phyloP scores from a whole-genome alignment of 495 filamentous ascomycete genomes.

The Hypoxylon rickii region DNA sequence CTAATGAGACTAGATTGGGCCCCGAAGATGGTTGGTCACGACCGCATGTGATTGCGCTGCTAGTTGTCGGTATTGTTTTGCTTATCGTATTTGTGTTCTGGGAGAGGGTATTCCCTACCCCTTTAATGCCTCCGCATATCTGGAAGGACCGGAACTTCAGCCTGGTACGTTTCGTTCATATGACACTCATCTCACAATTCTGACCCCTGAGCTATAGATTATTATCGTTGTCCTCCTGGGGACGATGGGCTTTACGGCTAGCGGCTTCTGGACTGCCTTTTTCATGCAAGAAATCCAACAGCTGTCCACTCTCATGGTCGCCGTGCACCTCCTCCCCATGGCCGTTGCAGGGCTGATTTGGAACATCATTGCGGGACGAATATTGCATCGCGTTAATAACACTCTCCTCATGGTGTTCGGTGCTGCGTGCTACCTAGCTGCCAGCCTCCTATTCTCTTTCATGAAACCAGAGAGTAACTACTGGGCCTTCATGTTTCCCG shows the following conservation, averaged over 20 bases:
- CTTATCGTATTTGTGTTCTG: conserved; percentile 63
- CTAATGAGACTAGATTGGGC: conserved; percentile 40
- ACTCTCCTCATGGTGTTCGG: conserved; percentile 55
- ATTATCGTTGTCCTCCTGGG: conserved; percentile 56
- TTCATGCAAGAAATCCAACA: conserved; percentile 60
- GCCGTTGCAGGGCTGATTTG: conserved; percentile 57
- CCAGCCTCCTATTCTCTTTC: conserved; percentile 50
- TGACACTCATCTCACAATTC: neutral
- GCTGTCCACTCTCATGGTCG: conserved; percentile 55
- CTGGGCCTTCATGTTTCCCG: conserved; percentile 63
- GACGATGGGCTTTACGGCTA: conserved; percentile 55
- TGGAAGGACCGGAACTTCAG: conserved; percentile 59
- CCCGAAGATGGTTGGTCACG: conserved; percentile 62
- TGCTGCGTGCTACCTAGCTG: conserved; percentile 47
- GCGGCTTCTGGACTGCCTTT: conserved; percentile 58
- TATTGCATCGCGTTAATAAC: conserved; percentile 56
- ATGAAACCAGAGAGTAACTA: conserved; percentile 49
- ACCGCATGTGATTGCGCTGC: conserved; percentile 63
- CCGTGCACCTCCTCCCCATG: conserved; percentile 60
- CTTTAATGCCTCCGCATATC: conserved; percentile 60
- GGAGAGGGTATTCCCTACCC: conserved; percentile 56
- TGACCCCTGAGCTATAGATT: conserved; percentile 49
- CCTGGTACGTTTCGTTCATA: conserved; percentile 46
- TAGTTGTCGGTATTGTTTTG: conserved; percentile 61
- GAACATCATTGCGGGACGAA: conserved; percentile 53